These are phyloP conservation scores for Septoria linicola DNA, from an alignment of 2,329 filamentous ascomycete genomes.

Conservation along the genomic window DNA sequence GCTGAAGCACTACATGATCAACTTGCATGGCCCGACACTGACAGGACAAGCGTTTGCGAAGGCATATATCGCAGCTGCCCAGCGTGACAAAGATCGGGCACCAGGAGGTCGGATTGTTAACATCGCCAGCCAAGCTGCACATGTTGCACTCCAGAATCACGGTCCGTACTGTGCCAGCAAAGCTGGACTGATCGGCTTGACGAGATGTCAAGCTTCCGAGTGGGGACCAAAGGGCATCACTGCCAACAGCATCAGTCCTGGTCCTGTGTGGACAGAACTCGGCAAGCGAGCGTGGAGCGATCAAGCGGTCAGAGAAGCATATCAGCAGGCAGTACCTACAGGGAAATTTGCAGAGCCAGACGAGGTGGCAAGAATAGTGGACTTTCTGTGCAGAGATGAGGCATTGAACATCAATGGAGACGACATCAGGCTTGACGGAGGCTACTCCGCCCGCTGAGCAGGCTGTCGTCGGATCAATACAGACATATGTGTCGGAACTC, in stretches of 20 bases:
- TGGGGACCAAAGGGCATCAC: constrained; percentile 50
- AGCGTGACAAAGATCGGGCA: constrained; percentile 16
- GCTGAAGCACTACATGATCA: constrained; percentile 46
- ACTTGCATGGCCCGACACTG: constrained; percentile 49
- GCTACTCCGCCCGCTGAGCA: constrained; percentile 29
- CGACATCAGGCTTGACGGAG: constrained; percentile 41
- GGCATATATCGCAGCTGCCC: constrained; percentile 38
- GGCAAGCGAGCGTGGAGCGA: constrained; percentile 42
- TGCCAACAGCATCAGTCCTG: constrained; percentile 48
- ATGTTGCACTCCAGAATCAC: constrained; percentile 48
- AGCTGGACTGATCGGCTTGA: constrained; percentile 47
- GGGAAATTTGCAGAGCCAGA: constrained; percentile 37
- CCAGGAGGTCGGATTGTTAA: constrained; percentile 46
- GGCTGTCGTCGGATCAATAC: no score
- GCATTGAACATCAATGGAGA: constrained; percentile 40
- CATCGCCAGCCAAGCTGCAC: constrained; percentile 49
- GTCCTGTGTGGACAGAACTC: constrained; percentile 49
- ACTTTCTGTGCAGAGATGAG: constrained; percentile 39
- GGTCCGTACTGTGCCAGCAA: constrained; percentile 52
- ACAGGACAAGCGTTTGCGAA: constrained; percentile 48
- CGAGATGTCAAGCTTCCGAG: constrained; percentile 49
- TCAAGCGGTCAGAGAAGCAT: constrained; percentile 28
- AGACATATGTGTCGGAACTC: no score
- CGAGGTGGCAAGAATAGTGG: constrained; percentile 70
- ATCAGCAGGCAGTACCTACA: constrained; percentile 31